Conservation (phyloP, 1,139 yeast genomes). For the Saccharomyces hybrid region DNA sequence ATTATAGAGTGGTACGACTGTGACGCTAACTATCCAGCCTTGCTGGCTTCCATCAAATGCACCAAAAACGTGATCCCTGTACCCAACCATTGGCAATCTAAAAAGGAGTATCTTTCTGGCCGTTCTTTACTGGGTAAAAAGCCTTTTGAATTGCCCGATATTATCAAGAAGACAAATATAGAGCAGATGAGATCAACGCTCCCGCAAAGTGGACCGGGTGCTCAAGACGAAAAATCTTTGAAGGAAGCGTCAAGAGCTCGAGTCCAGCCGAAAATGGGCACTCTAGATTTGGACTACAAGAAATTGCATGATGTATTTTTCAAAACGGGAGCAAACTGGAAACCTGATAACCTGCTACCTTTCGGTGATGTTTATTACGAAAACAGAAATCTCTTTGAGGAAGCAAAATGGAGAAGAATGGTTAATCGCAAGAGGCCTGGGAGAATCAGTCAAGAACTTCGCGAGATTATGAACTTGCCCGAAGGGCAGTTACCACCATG, state of each 20-base stretch:
- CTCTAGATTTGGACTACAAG: conserved; percentile 78
- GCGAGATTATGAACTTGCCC: conserved; percentile 64
- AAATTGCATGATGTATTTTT: conserved; percentile 83
- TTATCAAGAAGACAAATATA: conserved; percentile 77
- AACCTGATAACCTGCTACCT: conserved; percentile 51
- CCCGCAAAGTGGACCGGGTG: conserved; percentile 33
- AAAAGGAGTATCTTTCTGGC: conserved; percentile 69
- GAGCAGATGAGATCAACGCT: conserved; percentile 68
- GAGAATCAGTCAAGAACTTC: conserved; percentile 47
- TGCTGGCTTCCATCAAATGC: conserved; percentile 61
- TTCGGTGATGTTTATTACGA: conserved; percentile 80
- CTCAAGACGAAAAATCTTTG: conserved; percentile 41
- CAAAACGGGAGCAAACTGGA: conserved; percentile 55
- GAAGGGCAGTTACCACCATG: conserved; percentile 72
- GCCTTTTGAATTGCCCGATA: conserved; percentile 72
- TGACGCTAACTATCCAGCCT: conserved; percentile 71
- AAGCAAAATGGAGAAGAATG: conserved; percentile 31
- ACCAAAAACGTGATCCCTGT: conserved; percentile 65
- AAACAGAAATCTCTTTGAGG: conserved; percentile 57
- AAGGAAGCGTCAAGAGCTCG: conserved; percentile 74
- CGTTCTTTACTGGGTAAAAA: conserved; percentile 63
- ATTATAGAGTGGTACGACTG: conserved; percentile 81
- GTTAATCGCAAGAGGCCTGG: conserved; percentile 56
- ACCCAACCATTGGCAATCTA: conserved; percentile 82
- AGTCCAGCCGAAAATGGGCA: conserved; percentile 86